Base-by-base conservation (phyloP, 2,329 filamentous ascomycete species). In the Venturia carpophila region DNA sequence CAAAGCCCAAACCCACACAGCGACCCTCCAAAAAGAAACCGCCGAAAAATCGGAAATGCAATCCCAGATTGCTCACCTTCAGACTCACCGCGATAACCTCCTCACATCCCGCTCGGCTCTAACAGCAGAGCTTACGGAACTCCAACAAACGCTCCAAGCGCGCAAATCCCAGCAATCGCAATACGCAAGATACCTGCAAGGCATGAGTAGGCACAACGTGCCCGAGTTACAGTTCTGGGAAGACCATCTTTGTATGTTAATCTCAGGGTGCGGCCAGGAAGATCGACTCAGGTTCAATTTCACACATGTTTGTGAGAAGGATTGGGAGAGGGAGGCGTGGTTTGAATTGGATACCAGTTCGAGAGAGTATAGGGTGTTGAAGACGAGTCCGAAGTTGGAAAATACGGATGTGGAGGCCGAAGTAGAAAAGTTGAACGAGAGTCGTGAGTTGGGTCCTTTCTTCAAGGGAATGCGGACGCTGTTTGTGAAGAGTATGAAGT, bases 191-290 rank as follows among this genome's bases (percentile, higher is more conserved):
- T 87, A 91, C 70, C 81, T 96, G 45, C 91, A 95, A 71, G 84
- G 88, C 1, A 93, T 97, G 78, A 85, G 89, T 64, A 85, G 91
- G 42, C 90, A 93, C 76, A 97, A 99, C 76, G 84, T 90, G 55
- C 94, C 94, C 0, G 94, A 99, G 79, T 82, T 99, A 58, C 90
- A 92, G 70, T 97, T 97, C 74, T 99, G 94, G 94, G 90, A 96
- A 74, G 89, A 88, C 64, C 94, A 93, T 73, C 80, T 99, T 67
- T 92, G 93, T 66, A 76, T 97, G 73, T 82, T 89, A 67, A 95
- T 99, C 72, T 93, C 97, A 73, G 93, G 93, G 1, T 90, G 90
- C 0, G 92, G 91, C 1, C 84, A 85, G 72, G 87, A 90, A 68
- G 92, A 97, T 76, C 84, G 90, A 34, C 80, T 99, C 70, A 93